A percentile compares a stretch with the other conserved stretches of the same genome.
These are phyloP conservation scores for Lipomyces chichibuensis DNA, from an alignment of 805 yeast genomes.

Conservation along the genomic window DNA sequence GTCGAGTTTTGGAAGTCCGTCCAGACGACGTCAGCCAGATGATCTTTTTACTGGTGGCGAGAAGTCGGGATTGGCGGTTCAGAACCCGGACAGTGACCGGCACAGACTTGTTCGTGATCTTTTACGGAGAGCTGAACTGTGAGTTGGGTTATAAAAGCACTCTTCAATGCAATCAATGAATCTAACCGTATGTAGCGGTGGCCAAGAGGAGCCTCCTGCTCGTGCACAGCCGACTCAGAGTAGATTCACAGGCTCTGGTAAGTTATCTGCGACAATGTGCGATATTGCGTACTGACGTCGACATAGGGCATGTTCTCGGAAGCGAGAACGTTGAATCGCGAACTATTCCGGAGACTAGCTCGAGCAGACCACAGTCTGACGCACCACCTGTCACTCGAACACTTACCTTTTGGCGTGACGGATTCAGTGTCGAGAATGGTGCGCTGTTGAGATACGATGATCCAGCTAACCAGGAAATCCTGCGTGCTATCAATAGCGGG, in stretches of 20 bases:
- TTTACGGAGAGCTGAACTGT: slow-evolving; percentile 44
- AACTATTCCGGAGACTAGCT: slow-evolving; percentile 10
- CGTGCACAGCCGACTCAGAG: slow-evolving; percentile 11
- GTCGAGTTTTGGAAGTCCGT: slow-evolving; percentile 15
- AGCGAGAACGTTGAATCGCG: slow-evolving; percentile 26
- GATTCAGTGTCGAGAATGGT: slow-evolving; percentile 94
- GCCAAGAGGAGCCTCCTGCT: slow-evolving; percentile 22
- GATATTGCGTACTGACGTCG: not conserved
- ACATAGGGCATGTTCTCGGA: slow-evolving; percentile 34
- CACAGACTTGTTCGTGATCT: slow-evolving; percentile 44
- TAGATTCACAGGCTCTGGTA: slow-evolving; percentile 23
- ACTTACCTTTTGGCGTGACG: slow-evolving; percentile 94
- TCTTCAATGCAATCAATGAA: not conserved
- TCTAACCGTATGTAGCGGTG: not conserved
- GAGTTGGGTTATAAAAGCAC: not conserved
- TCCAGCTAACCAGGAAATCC: slow-evolving; percentile 77
- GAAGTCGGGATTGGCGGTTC: slow-evolving; percentile 74
- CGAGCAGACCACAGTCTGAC: slow-evolving; percentile 48
- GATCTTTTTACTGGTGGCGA: slow-evolving; percentile 63
- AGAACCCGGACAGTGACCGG: slow-evolving; percentile 56
- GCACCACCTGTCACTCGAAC: slow-evolving; percentile 65
- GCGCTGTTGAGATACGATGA: slow-evolving; percentile 84
- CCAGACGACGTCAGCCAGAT: slow-evolving; percentile 40
- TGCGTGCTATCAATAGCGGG: slow-evolving; percentile 82
- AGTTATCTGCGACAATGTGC: not conserved